Base-by-base conservation (phyloP, 805 yeast species). In the Schizosaccharomyces octosporus region DNA sequence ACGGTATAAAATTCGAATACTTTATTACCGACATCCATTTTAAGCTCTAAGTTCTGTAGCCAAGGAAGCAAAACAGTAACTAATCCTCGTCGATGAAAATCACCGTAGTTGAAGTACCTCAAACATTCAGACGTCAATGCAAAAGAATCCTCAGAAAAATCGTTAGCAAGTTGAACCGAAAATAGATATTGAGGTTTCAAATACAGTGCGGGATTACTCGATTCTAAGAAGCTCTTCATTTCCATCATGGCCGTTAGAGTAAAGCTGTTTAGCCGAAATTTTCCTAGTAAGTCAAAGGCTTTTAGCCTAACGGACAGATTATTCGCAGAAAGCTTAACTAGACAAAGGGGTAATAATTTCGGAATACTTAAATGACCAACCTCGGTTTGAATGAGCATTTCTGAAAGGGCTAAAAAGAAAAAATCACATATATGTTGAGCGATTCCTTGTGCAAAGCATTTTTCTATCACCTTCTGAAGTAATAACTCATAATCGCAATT, bases 61-160 rank as follows among this genome's bases (percentile, higher is more conserved):
- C 97, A 93, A 0, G 98, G 97, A 9, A 87, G 74, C 60, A 93
- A 70, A 29, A 89, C 82, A 0, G 93, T 81, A 62, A 90, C 72
- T 13, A 90, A 77, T 69, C 89, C 96, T 63, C 86, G 79, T 67
- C 93, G 77, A 0, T 85, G 78, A 29, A 78, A 77, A 61, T 75
- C 74, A 61, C 83, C 83, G 57, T 78, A 77, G 67, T 82, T 81
- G 71, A 85, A 82, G 66, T 81, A 77, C 77, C 79, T 75, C 3
- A 93, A 80, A 71, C 85, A 71, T 70, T 85, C 81, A 64, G 95
- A 82, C 67, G 90, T 78, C 69, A 86, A 74, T 63, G 75, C 73
- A 67, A 76, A 76, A 62, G 81, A 79, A 66, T 78, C 80, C 62
- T 81, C 80, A n/a, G 87, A 74, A 69, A 80, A 78, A 19, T 69